Percentiles rank a stretch among this genome's conserved stretches.
phyloP scores from a whole-genome alignment of 2,329 filamentous ascomycete species.

The Clarireedia monteithiana region DNA sequence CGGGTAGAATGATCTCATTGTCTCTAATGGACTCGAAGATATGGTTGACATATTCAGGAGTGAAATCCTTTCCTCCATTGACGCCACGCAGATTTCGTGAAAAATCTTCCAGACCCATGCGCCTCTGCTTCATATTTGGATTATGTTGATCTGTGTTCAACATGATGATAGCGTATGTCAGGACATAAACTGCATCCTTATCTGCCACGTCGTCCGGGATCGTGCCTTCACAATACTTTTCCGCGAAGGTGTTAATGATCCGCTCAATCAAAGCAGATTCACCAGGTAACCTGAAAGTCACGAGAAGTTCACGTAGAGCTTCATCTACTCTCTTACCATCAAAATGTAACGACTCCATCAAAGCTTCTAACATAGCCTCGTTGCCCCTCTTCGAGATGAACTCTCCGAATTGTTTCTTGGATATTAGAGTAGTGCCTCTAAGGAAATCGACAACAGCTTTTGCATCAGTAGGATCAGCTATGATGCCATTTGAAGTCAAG shows the following conservation, averaged over 20 bases:
- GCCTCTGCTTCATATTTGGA: conserved; percentile 73
- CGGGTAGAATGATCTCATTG: conserved; percentile 92
- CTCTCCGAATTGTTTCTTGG: conserved; percentile 86
- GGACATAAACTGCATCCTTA: conserved; percentile 79
- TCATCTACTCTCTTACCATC: conserved; percentile 80
- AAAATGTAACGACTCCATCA: conserved; percentile 85
- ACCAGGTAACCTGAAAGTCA: conserved; percentile 87
- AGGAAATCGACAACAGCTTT: conserved; percentile 78
- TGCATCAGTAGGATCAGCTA: conserved; percentile 66
- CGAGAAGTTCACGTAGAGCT: conserved; percentile 76
- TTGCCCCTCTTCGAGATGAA: conserved; percentile 89
- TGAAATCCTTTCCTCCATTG: conserved; percentile 80
- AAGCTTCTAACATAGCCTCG: conserved; percentile 74
- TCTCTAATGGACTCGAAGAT: conserved; percentile 89
- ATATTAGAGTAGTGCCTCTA: conserved; percentile 77
- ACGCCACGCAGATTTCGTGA: conserved; percentile 83
- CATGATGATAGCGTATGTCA: conserved; percentile 96
- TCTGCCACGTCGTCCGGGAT: conserved; percentile 70
- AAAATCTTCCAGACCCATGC: conserved; percentile 82
- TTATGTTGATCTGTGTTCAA: conserved; percentile 97
- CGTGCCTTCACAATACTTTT: conserved; percentile 69
- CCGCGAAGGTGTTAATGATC: conserved; percentile 80
- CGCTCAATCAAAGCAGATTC: conserved; percentile 90
- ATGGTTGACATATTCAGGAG: conserved; percentile 69
- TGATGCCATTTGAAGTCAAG: conserved; percentile 77